Base-by-base conservation (phyloP, 768 basidiomycete genomes). In the Lentinula raphanica region DNA sequence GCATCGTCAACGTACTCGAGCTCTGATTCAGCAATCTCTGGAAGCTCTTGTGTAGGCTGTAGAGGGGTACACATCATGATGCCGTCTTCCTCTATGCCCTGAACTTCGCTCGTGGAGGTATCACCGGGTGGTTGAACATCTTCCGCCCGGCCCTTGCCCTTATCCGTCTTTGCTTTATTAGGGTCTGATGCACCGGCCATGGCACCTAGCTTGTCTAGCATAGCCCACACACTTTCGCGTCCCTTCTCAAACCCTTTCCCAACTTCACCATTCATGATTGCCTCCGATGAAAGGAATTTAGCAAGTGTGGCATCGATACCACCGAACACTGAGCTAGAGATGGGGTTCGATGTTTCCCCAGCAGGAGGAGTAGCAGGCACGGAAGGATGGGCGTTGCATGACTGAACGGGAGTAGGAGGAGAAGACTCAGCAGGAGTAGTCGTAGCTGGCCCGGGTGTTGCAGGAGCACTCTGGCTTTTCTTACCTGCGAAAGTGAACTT, bases 51-150 rank as follows among this genome's bases (percentile, higher is more conserved):
- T 35, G 78, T 76, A 1, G 88, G 89, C 50, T 85, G 73, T 54
- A 92, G 70, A 0, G 90, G 90, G 0, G 79, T 79, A 63, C 87
- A 91, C 72, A 92, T 75, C 91, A 92, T 92, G 49, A 92, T 67
- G 15, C 81, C n/a, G n/a, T n/a, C 78, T 48, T 80, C 82, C 48
- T 81, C 82, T 31, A 13, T 8, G 32, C 77, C 71, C 35, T 75
- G 72, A 60, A 78, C 76, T 39, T 71, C 61, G 32, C 70, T 61
- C 12, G 66, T 62, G 21, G 68, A 68, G 42, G 65, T 60, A 38
- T 56, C 46, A 53, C 63, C 35, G 61, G 13, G 9, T 35, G 65
- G 39, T 56, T 54, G 48, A 39, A 21, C 25, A 39, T 54, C 36
- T 54, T 56, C 38, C 58, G 58, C 46, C 58, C 57, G 23, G 51